Percentiles rank a stretch among this genome's conserved stretches.
These are phyloP conservation scores for Scheffersomyces parashehatae DNA, from an alignment of 1,139 yeast genomes.

Conservation along the genomic window DNA sequence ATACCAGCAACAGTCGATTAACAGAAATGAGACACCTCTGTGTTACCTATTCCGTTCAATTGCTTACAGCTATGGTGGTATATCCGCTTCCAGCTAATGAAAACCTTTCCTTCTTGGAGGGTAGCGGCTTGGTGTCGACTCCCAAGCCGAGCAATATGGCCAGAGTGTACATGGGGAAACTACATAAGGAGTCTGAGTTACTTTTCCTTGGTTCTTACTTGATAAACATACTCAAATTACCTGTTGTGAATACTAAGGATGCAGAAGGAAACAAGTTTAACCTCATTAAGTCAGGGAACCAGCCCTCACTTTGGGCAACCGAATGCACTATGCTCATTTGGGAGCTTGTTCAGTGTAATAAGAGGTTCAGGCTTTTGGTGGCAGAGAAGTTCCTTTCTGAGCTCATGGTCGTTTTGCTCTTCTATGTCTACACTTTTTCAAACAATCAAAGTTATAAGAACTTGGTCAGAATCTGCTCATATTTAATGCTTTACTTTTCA, in stretches of 20 bases:
- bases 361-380: constrained; percentile 48
- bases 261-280: constrained; percentile 18
- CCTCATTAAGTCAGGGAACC: constrained; percentile 12
- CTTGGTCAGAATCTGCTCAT: constrained; percentile 59
- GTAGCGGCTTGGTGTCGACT: constrained; percentile 18
- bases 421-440: constrained; percentile 53
- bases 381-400: constrained; percentile 54
- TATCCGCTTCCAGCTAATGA: constrained; percentile 60
- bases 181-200: constrained; percentile 57
- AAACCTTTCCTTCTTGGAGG: constrained; percentile 47
- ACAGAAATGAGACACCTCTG: constrained; percentile 53
- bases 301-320: constrained; percentile 51
- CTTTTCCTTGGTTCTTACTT: constrained; percentile 47
- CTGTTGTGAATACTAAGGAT: constrained; percentile 28
- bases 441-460: constrained; percentile 33
- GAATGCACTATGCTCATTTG: constrained; percentile 67
- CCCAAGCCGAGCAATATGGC: constrained; percentile 47
- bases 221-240: constrained; percentile 46
- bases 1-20: constrained; percentile 20
- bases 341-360: constrained; percentile 78
- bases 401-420: constrained; percentile 53
- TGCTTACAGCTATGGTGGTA: constrained; percentile 60
- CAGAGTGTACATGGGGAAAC: constrained; percentile 51
- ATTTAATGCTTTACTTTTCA: constrained; percentile 61
- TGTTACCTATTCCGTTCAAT: constrained; percentile 60